phyloP scores from a whole-genome alignment of 2,329 filamentous ascomycete genomes.

The Trichoderma sp. region DNA sequence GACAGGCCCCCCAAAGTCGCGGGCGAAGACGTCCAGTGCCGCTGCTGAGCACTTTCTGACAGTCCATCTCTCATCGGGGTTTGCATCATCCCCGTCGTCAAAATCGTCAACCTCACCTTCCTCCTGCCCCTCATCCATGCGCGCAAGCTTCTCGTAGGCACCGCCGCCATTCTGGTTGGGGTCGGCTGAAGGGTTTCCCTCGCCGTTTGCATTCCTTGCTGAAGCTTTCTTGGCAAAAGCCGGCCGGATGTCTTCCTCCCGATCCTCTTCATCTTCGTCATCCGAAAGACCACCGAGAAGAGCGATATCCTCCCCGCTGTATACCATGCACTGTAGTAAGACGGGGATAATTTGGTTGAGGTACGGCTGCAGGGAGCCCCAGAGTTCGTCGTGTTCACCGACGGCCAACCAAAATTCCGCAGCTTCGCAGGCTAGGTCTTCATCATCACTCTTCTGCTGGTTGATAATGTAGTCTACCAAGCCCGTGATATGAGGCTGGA shows the following conservation, averaged over 20 bases:
- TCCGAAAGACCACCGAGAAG: conserved; percentile 81
- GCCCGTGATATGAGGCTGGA: conserved; percentile 83
- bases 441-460: conserved; percentile 86
- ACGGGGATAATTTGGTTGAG: conserved; percentile 87
- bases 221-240: conserved; percentile 75
- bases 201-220: conserved; percentile 62
- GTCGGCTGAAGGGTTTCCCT: conserved; percentile 54
- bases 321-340: conserved; percentile 92
- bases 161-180: conserved; percentile 58
- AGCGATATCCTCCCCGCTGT: conserved; percentile 89
- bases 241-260: conserved; percentile 87
- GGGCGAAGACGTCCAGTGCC: conserved; percentile 90
- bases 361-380: conserved; percentile 75
- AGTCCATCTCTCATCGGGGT: conserved; percentile 93
- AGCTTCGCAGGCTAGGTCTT: conserved; percentile 89
- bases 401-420: conserved; percentile 97
- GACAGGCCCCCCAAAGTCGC: conserved; percentile 83
- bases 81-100: conserved; percentile 74
- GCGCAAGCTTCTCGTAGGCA: conserved; percentile 57
- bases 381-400: conserved; percentile 82
- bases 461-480: conserved; percentile 91
- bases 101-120: conserved; percentile 86
- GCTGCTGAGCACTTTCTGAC: conserved; percentile 96
- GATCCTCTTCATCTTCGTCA: conserved; percentile 90
- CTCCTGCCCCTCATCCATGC: conserved; percentile 75